phyloP scores from a whole-genome alignment of 352 stramenopile species.

The Pythium volutum region DNA sequence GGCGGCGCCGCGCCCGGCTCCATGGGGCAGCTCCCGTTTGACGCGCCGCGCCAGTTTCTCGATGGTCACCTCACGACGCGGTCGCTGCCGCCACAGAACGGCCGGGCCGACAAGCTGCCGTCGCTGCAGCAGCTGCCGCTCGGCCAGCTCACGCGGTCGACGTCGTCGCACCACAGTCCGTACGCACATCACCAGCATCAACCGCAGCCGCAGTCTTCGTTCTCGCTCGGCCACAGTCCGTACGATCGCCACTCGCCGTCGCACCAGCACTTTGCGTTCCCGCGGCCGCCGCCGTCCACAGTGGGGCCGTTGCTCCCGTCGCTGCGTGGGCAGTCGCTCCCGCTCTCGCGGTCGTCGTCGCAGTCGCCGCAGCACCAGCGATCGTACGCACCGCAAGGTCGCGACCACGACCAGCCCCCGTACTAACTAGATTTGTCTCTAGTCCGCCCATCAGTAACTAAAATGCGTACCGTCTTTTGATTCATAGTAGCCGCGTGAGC shows the following conservation, averaged over 20 bases:
- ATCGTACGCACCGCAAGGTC: not conserved
- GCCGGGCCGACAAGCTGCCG: conserved; percentile 11
- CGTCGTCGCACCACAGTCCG: not conserved
- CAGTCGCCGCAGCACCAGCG: not conserved
- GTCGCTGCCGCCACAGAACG: not conserved
- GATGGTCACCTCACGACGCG: not conserved
- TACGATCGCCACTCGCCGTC: not conserved
- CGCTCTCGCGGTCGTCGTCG: not conserved
- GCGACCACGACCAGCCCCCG: not conserved
- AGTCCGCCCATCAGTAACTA: not conserved
- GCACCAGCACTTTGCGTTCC: not conserved
- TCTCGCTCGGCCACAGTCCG: not conserved
- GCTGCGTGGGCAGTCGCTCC: not conserved
- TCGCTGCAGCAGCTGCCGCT: conserved; percentile 15
- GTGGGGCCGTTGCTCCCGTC: not conserved
- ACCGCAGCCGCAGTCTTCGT: not conserved
- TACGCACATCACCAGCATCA: not conserved
- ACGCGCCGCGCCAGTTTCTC: conserved; percentile 6
- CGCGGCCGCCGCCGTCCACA: not conserved
- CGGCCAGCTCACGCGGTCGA: conserved; percentile 1
- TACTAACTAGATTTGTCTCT: not conserved
- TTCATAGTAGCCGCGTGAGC: conserved; percentile 5
- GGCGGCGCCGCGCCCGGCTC: conserved; percentile 7
- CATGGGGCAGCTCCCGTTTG: not conserved
- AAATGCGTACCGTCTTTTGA: not conserved